Conservation (phyloP, 2,329 filamentous ascomycete species). For the Anisogramma anomala region DNA sequence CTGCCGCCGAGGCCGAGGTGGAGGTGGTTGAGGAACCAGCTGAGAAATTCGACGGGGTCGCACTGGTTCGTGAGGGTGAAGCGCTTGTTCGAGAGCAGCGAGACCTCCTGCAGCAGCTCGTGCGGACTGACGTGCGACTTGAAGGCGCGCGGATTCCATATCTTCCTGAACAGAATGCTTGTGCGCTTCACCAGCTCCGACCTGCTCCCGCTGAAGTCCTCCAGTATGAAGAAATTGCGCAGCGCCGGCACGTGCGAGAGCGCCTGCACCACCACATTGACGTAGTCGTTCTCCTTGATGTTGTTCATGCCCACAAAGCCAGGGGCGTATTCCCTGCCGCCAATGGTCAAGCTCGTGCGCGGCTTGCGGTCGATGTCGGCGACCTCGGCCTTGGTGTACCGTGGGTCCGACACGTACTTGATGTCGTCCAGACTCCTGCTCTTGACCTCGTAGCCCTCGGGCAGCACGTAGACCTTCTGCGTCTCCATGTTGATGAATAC, state of each 20-base stretch:
- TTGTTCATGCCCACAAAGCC: slow-evolving; percentile 99
- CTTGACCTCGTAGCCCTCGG: slow-evolving; percentile 92
- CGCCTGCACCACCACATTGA: slow-evolving; percentile 89
- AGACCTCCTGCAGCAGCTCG: slow-evolving; percentile 90
- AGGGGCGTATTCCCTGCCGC: slow-evolving; percentile 75
- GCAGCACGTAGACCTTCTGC: slow-evolving; percentile 81
- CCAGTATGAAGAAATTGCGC: slow-evolving; percentile 83
- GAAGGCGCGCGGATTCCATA: slow-evolving; percentile 96
- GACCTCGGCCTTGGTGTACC: slow-evolving; percentile 71
- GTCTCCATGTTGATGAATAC: slow-evolving; percentile 97
- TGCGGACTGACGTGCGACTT: slow-evolving; percentile 94
- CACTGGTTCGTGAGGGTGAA: slow-evolving; percentile 86
- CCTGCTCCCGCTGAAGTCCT: slow-evolving; percentile 55
- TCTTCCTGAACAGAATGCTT: slow-evolving; percentile 83
- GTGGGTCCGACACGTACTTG: slow-evolving; percentile 92
- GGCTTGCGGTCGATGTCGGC: slow-evolving; percentile 59
- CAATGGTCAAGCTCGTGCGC: slow-evolving; percentile 61
- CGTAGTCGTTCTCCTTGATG: slow-evolving; percentile 98
- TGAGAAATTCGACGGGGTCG: slow-evolving; percentile 91
- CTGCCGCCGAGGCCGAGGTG: slow-evolving; percentile 85
- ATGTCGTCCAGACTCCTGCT: slow-evolving; percentile 94
- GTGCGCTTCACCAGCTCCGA: slow-evolving; percentile 82
- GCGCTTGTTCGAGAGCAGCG: slow-evolving; percentile 78
- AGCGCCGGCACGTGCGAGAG: slow-evolving; percentile 81
- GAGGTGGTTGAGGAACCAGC: slow-evolving; percentile 94